A percentile compares a stretch with the other conserved stretches of the same genome.
These are phyloP conservation scores for Polygonum aviculare DNA, from an alignment of 148 eudicot genomes.

Conservation along the genomic window DNA sequence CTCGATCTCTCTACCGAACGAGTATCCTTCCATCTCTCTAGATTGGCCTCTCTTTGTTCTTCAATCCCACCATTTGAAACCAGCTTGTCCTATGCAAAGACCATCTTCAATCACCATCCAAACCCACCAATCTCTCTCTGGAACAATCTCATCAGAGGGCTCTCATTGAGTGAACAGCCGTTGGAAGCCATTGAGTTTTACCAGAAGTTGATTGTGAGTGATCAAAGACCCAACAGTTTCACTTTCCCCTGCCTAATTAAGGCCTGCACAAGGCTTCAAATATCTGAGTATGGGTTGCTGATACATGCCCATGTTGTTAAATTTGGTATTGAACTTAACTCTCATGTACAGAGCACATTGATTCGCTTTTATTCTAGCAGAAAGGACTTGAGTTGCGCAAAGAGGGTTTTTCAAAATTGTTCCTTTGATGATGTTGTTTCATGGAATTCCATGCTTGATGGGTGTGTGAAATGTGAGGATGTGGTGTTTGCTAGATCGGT, in stretches of 20 bases:
- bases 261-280: slow-evolving; percentile 17
- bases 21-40: slow-evolving; percentile 16
- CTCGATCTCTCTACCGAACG: slow-evolving; percentile 10
- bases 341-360: slow-evolving; percentile 30
- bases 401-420: slow-evolving; percentile 20
- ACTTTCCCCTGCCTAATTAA: slow-evolving; percentile 30
- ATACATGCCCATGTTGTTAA: slow-evolving; percentile 28
- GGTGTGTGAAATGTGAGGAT: slow-evolving; percentile 40
- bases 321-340: slow-evolving; percentile 21
- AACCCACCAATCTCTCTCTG: slow-evolving; percentile 26
- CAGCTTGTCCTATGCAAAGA: slow-evolving; percentile 20
- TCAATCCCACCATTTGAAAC: slow-evolving; percentile 13
- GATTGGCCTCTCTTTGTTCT: slow-evolving; percentile 21
- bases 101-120: slow-evolving; percentile 19
- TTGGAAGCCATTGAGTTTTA: slow-evolving; percentile 19
- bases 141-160: slow-evolving; percentile 30
- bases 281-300: slow-evolving; percentile 14
- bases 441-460: slow-evolving; percentile 29
- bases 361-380: slow-evolving; percentile 24
- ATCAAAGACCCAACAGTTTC: slow-evolving; percentile 22
- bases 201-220: slow-evolving; percentile 17
- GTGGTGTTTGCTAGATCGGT: slow-evolving; percentile 25
- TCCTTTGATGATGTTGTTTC: slow-evolving; percentile 19
- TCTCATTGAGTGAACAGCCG: slow-evolving; percentile 18
- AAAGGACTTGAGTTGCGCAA: slow-evolving; percentile 20